Percentiles rank a stretch among this genome's conserved stretches.
These are phyloP conservation scores for Metschnikowia colocasiae DNA, from an alignment of 805 yeast species.

Conservation along the genomic window DNA sequence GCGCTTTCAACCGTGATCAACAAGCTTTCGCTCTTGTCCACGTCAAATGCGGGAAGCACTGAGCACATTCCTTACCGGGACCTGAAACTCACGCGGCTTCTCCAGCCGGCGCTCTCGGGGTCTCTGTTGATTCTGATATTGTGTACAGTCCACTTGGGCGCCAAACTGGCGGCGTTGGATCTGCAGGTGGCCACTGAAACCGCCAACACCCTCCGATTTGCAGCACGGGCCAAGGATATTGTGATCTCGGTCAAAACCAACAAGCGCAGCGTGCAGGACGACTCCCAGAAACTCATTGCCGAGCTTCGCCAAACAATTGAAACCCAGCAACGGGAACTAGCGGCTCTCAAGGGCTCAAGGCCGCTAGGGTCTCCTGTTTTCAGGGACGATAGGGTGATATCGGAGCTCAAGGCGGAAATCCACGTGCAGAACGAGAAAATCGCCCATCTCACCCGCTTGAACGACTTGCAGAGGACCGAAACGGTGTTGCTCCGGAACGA, in stretches of 20 bases:
- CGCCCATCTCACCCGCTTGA: slow-evolving; percentile 64
- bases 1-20: slow-evolving; percentile 93
- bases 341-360: slow-evolving; percentile 24
- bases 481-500: slow-evolving; percentile 57
- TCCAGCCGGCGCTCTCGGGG: slow-evolving; percentile 92
- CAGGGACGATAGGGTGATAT: neutral
- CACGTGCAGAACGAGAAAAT: slow-evolving; percentile 59
- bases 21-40: slow-evolving; percentile 49
- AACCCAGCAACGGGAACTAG: slow-evolving; percentile 53
- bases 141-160: slow-evolving; percentile 77
- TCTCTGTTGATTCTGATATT: slow-evolving; percentile 77
- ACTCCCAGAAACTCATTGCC: slow-evolving; percentile 48
- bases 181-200: slow-evolving; percentile 68
- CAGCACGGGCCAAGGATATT: slow-evolving; percentile 88
- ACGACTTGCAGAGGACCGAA: slow-evolving; percentile 57
- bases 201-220: slow-evolving; percentile 82
- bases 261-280: slow-evolving; percentile 31
- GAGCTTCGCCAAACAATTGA: slow-evolving; percentile 59
- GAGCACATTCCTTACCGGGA: slow-evolving; percentile 91
- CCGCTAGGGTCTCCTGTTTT: neutral
- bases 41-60: slow-evolving; percentile 21
- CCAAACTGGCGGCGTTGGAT: slow-evolving; percentile 20
- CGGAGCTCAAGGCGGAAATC: slow-evolving; percentile 56
- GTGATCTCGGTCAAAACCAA: slow-evolving; percentile 61
- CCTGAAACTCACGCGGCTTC: slow-evolving; percentile 81